Conservation (phyloP, 108 stramenopile genomes). For the Nannochloropsis salina region DNA sequence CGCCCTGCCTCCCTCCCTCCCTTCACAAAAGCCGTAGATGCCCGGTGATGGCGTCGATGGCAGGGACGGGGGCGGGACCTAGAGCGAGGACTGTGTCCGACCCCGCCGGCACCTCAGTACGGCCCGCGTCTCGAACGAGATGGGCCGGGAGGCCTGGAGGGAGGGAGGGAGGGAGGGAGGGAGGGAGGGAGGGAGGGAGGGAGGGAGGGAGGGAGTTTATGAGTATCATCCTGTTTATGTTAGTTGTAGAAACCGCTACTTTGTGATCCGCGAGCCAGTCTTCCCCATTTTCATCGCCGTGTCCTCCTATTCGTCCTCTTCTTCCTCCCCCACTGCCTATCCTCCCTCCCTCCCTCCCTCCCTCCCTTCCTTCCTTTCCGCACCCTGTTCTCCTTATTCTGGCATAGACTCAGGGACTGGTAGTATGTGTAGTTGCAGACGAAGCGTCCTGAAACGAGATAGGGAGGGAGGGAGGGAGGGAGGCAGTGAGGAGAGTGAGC, state of each 20-base stretch:
- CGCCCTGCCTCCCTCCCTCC: not conserved
- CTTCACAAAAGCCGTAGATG: not conserved
- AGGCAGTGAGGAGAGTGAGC: not conserved
- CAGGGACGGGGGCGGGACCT: not conserved
- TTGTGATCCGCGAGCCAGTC: too few species aligned
- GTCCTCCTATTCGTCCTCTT: too few species aligned
- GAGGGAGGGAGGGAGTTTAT: not conserved
- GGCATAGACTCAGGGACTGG: not conserved
- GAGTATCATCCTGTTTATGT: not conserved
- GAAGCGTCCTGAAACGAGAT: not conserved
- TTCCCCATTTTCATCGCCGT: too few species aligned
- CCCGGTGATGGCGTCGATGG: not conserved
- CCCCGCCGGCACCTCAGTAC: not conserved
- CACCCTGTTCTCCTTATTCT: not conserved
- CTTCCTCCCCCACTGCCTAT: not conserved
- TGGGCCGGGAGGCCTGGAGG: not conserved
- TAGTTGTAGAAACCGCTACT: too few species aligned
- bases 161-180: not conserved
- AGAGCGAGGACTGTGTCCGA: not conserved
- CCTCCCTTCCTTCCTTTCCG: not conserved
- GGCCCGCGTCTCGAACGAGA: not conserved
- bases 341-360: not conserved
- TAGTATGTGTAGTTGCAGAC: slow-evolving; percentile 5
- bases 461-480: not conserved
- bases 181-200: slow-evolving; percentile 10